These are phyloP conservation scores for Ascochyta rabiei DNA, from an alignment of 2,329 filamentous ascomycete species.

Conservation along the genomic window DNA sequence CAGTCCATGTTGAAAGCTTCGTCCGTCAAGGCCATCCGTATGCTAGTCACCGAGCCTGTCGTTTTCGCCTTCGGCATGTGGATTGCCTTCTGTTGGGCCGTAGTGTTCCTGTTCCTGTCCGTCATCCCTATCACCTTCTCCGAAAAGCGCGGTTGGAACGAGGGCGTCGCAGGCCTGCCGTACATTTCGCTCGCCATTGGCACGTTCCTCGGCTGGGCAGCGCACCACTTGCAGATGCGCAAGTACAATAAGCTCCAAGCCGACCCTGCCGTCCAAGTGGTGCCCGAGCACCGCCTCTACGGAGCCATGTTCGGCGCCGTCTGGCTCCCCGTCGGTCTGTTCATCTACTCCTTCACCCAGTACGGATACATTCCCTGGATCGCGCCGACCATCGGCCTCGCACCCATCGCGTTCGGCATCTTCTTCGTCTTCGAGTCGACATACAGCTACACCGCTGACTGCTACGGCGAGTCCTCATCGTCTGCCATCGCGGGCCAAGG, in stretches of 20 bases:
- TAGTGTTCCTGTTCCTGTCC: constrained; percentile 60
- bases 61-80: constrained; percentile 59
- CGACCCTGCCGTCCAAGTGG: constrained; percentile 45
- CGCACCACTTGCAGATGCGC: constrained; percentile 58
- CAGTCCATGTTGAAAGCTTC: constrained; percentile 56
- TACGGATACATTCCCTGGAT: constrained; percentile 58
- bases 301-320: constrained; percentile 42
- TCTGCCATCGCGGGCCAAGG: constrained; percentile 58
- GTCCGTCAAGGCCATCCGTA: constrained; percentile 59
- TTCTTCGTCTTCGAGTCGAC: constrained; percentile 58
- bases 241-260: constrained; percentile 54
- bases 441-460: constrained; percentile 60
- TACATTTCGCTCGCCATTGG: constrained; percentile 60
- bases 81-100: constrained; percentile 61
- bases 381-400: constrained; percentile 57
- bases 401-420: constrained; percentile 59
- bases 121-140: constrained; percentile 47
- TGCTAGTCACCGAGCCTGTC: constrained; percentile 58
- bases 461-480: constrained; percentile 56
- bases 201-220: constrained; percentile 56
- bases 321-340: constrained; percentile 40
- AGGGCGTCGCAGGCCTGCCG: constrained; percentile 57
- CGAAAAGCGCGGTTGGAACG: constrained; percentile 60
- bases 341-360: constrained; percentile 61
- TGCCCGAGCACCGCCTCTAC: constrained; percentile 43